A percentile compares a stretch with the other conserved stretches of the same genome.
Evolutionary conservation across 2,329 filamentous ascomycete genomes (phyloP).

Genomic region (Aureobasidium leucospermi): DNA sequence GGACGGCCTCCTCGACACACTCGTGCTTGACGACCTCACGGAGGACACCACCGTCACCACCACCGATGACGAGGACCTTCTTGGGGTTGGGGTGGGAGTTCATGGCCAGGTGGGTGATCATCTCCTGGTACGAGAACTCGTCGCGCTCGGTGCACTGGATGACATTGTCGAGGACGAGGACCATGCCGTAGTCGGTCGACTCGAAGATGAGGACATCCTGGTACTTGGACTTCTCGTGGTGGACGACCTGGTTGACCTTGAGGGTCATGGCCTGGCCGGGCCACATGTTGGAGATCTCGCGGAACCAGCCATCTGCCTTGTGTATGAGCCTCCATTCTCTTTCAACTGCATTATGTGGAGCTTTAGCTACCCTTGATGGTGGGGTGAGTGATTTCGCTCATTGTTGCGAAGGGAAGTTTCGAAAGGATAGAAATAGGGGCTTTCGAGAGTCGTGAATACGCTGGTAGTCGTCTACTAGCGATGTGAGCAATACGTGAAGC

Average conservation of each 20-base stretch:
- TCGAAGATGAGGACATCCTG: conserved; percentile 99
- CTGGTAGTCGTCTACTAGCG: conserved; percentile 4
- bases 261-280: conserved; percentile 98
- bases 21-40: conserved; percentile 99
- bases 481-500: conserved; percentile 6
- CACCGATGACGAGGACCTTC: conserved; percentile 96
- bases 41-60: conserved; percentile 93
- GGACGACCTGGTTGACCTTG: conserved; percentile 93
- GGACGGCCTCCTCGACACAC: conserved; percentile 86
- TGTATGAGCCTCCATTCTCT: conserved; percentile 17
- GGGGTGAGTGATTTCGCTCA: conserved; percentile 66
- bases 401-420: conserved; percentile 26
- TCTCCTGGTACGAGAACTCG: conserved; percentile 97
- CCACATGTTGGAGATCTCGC: conserved; percentile 98
- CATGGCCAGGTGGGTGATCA: conserved; percentile 98
- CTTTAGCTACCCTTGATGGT: conserved; percentile 61
- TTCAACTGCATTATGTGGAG: conserved; percentile 8
- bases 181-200: conserved; percentile 92
- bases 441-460: not conserved
- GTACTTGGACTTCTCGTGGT: conserved; percentile 99
- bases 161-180: conserved; percentile 96
- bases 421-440: not conserved
- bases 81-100: conserved; percentile 97
- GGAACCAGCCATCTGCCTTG: conserved; percentile 93
- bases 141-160: conserved; percentile 98